phyloP scores from a whole-genome alignment of 768 basidiomycete genomes.

The Boletus reticulatus region DNA sequence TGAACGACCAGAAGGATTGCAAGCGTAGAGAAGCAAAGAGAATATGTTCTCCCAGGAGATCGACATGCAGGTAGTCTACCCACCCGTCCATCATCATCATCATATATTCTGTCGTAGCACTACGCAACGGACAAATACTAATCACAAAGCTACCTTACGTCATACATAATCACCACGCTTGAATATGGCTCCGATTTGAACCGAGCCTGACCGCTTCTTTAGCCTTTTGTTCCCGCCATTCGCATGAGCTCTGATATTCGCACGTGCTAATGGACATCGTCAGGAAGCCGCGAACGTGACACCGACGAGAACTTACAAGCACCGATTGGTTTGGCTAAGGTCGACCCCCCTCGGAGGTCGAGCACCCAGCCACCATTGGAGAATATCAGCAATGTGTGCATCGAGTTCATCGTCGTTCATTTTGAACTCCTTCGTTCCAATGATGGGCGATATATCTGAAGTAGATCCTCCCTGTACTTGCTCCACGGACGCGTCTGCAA shows the following conservation, averaged over 20 bases:
- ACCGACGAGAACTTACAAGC: constrained; percentile 49
- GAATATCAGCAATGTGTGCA: constrained; percentile 47
- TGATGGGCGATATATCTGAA: constrained; percentile 38
- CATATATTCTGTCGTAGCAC: not conserved
- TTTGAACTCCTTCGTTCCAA: constrained; percentile 62
- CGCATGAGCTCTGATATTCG: constrained; percentile 73
- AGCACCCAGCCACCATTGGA: constrained; percentile 76
- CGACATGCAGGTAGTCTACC: constrained; percentile 45
- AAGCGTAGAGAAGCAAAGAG: constrained; percentile 43
- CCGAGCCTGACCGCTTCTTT: constrained; percentile 28
- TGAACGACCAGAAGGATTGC: constrained; percentile 47
- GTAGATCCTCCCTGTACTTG: not conserved
- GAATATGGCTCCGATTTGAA: not conserved
- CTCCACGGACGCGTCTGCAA: not conserved
- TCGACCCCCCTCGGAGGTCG: constrained; percentile 71
- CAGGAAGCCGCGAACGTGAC: not conserved
- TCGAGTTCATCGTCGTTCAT: constrained; percentile 56
- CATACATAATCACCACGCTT: not conserved
- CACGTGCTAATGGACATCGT: constrained; percentile 47
- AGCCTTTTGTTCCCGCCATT: constrained; percentile 66
- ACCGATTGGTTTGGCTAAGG: constrained; percentile 55
- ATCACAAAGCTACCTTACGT: constrained; percentile 7
- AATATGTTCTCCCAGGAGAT: constrained; percentile 44
- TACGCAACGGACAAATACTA: not conserved
- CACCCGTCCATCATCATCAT: constrained; percentile 39